Conservation (phyloP, 75 land plant genomes). For the Pinus tabuliformis region DNA sequence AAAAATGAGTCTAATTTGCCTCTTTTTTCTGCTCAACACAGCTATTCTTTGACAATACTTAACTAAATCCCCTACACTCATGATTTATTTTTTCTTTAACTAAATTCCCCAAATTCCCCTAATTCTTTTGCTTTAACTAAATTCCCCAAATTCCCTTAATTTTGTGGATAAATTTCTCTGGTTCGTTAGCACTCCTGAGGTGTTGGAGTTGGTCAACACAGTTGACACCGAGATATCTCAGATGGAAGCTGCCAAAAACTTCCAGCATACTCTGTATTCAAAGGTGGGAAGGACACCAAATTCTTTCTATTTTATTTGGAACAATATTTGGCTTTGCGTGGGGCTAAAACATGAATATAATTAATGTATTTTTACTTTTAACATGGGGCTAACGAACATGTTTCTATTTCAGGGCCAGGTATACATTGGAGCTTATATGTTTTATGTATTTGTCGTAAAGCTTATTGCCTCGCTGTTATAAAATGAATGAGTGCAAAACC, state of each 20-base stretch:
- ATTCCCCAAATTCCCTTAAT: neutral
- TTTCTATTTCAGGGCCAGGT: neutral
- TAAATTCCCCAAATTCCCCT: neutral
- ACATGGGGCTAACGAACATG: neutral
- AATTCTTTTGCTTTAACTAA: neutral
- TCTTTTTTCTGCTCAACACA: no score
- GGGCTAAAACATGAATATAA: neutral
- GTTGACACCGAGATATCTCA: conserved; percentile 75
- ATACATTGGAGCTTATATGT: neutral
- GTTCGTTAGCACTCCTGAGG: conserved; percentile 81
- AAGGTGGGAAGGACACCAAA: conserved; percentile 26
- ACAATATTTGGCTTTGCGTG: neutral
- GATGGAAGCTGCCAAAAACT: conserved; percentile 51
- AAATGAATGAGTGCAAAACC: neutral
- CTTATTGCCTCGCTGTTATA: neutral
- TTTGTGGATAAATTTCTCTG: conserved; percentile 60
- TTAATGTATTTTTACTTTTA: neutral
- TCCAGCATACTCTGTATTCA: conserved; percentile 37
- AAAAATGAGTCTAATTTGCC: no score
- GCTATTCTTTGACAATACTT: no score
- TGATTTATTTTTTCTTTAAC: neutral
- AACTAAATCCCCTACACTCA: neutral
- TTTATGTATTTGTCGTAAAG: neutral
- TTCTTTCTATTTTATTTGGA: conserved; percentile 6
- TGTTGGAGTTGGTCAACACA: conserved; percentile 68